Base-by-base conservation (phyloP, 371 early-diverging fungal species). In the Mortierella sp. region DNA sequence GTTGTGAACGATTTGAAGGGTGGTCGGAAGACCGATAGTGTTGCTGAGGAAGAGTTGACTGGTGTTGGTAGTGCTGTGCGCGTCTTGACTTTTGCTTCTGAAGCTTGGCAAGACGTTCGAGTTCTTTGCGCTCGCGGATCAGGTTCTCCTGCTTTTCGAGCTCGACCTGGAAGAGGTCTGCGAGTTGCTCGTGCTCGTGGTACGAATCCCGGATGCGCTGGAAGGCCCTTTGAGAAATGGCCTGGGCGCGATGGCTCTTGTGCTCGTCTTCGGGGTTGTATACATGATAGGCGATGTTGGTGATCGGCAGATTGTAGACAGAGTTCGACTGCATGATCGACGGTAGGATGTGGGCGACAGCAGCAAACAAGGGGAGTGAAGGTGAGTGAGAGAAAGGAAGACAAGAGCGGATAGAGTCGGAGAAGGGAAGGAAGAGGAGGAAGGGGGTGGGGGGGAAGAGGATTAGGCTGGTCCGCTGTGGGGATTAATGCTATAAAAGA, bases 231-330 rank as follows among this genome's bases (percentile, higher is more conserved):
- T 59, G 63, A 15, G 77, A 76, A 44, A 76, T 47, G 18, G 60
- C 61, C 55, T 76, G 64, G 56, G 52, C 28, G 0, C 64, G 68
- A n/a, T n/a, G n/a, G n/a, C n/a, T n/a, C 21, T 52, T 46, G 15
- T 52, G 50, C n/a, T 76, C 77, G 4, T 76, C 77, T 44, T 75
- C 70, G 4, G 62, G 70, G 30, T 26, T 71, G 62, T 71, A 76
- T 65, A 76, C 68, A 52, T 76, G 77, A 53, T 76, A 76, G 11
- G 77, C 69, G 23, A 76, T 72, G 44, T 76, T 76, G 62, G 65
- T 72, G 60, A 76, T 52, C 18, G 77, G 77, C 59, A 72, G 68
- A 29, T 48, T 68, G 52, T 76, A 76, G 14, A 51, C 48, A 29
- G 29, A 66, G 56, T 57, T 61, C 16, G 77, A 65, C 65, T 72